These are phyloP conservation scores for Psilocybe sp. DNA, from an alignment of 768 basidiomycete species.

Conservation along the genomic window DNA sequence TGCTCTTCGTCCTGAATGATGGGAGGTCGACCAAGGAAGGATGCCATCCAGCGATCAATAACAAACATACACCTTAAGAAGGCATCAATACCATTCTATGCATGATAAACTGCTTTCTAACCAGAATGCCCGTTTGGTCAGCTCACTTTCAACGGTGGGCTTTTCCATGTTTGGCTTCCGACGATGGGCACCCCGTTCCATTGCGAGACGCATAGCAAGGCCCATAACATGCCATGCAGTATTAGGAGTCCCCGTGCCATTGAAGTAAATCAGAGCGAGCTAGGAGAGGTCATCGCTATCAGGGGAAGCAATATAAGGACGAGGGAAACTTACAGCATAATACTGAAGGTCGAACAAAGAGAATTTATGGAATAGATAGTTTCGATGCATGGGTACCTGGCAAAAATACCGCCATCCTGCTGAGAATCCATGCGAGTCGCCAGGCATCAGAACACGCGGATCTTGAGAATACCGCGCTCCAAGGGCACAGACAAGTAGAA, in stretches of 20 bases:
- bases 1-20: conserved; percentile 72
- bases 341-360: conserved; percentile 72
- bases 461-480: conserved; percentile 58
- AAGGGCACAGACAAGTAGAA: conserved; percentile 65
- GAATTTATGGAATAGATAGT: conserved; percentile 55
- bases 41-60: conserved; percentile 32
- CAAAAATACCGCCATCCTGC: conserved; percentile 58
- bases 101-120: conserved; percentile 11
- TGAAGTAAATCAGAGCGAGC: conserved; percentile 31
- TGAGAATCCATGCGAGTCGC: conserved; percentile 37
- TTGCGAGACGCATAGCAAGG: conserved; percentile 56
- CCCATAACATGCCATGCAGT: conserved; percentile 55
- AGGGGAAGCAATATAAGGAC: conserved; percentile 20
- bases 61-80: conserved; percentile 25
- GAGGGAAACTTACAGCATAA: conserved; percentile 43
- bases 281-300: conserved; percentile 5
- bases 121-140: conserved; percentile 62
- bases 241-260: conserved; percentile 44
- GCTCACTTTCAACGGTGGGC: conserved; percentile 46
- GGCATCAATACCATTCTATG: neutral
- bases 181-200: conserved; percentile 65
- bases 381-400: conserved; percentile 61
- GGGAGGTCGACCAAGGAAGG: conserved; percentile 61
- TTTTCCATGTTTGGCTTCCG: conserved; percentile 32
- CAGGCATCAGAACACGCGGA: conserved; percentile 31